Percentiles rank a stretch among this genome's conserved stretches.
These are phyloP conservation scores for Botrytis elliptica DNA, from an alignment of 2,329 filamentous ascomycete genomes.

Conservation along the genomic window DNA sequence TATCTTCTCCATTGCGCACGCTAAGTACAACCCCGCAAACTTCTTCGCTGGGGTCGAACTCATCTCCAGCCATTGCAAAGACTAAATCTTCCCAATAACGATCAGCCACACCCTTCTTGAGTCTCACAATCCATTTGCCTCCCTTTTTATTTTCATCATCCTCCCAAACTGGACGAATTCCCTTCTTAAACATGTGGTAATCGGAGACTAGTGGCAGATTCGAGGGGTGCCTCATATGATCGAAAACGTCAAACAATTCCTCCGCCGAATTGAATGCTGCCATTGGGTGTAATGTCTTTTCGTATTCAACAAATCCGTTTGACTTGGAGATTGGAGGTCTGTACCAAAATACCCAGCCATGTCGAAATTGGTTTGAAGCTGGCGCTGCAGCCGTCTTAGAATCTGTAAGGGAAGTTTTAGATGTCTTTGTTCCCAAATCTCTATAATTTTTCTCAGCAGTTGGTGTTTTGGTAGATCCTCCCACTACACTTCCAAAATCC, in stretches of 20 bases:
- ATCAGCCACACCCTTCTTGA: slow-evolving; percentile 97
- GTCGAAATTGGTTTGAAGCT: slow-evolving; percentile 65
- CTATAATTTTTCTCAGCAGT: slow-evolving; percentile 62
- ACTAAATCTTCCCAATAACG: slow-evolving; percentile 96
- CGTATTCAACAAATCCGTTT: slow-evolving; percentile 82
- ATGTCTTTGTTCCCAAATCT: slow-evolving; percentile 42
- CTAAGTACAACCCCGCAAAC: slow-evolving; percentile 94
- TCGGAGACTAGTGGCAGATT: slow-evolving; percentile 87
- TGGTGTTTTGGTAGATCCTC: slow-evolving; percentile 50
- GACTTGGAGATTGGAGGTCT: slow-evolving; percentile 95
- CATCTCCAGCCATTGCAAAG: slow-evolving; percentile 86
- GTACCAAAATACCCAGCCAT: slow-evolving; percentile 96
- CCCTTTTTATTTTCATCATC: slow-evolving; percentile 95
- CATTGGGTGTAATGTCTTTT: slow-evolving; percentile 89
- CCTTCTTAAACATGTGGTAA: slow-evolving; percentile 97
- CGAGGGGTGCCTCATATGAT: slow-evolving; percentile 86
- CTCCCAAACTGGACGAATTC: slow-evolving; percentile 96
- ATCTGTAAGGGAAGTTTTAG: slow-evolving; percentile 46
- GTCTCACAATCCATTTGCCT: slow-evolving; percentile 93
- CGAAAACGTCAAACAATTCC: slow-evolving; percentile 88
- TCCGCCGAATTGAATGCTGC: slow-evolving; percentile 79
- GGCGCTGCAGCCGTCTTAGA: slow-evolving; percentile 45
- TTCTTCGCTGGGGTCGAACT: slow-evolving; percentile 88
- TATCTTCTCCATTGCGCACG: slow-evolving; percentile 92
- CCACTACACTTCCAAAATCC: slow-evolving; percentile 64